Conservation (phyloP, 768 basidiomycete genomes). For the Atractiella rhizophila region DNA sequence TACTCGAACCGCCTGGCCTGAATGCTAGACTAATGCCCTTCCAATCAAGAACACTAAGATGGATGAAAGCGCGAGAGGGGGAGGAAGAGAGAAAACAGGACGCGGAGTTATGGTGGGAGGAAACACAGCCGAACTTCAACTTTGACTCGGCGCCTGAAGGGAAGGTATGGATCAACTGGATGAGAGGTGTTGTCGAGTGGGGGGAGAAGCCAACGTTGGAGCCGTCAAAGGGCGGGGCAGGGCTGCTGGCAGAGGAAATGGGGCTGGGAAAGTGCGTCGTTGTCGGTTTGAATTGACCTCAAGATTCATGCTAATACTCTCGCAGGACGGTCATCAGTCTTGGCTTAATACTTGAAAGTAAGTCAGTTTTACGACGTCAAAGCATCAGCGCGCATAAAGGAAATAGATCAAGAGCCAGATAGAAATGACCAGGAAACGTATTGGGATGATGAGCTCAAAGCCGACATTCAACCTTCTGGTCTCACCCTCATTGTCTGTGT, state of each 20-base stretch:
- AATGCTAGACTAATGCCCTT: slow-evolving; percentile 22
- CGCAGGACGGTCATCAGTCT: slow-evolving; percentile 26
- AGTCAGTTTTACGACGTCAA: slow-evolving; percentile 5
- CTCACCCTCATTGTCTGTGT: slow-evolving; percentile 23
- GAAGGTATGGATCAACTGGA: slow-evolving; percentile 7
- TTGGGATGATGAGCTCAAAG: slow-evolving; percentile 4
- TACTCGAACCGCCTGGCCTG: too few relatives aligned
- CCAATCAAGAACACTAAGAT: slow-evolving; percentile 20
- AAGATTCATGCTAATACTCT: neutral
- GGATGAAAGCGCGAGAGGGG: slow-evolving; percentile 18
- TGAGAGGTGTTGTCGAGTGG: slow-evolving; percentile 2
- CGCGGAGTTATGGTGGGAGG: neutral
- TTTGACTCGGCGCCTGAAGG: slow-evolving; percentile 3
- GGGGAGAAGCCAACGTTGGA: slow-evolving; percentile 6
- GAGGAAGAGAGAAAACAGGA: neutral
- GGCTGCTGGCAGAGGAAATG: slow-evolving; percentile 25
- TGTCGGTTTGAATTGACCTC: neutral
- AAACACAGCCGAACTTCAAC: neutral
- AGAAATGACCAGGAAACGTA: slow-evolving; percentile 8
- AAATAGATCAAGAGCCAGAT: slow-evolving; percentile 3
- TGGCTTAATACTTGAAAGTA: slow-evolving; percentile 19
- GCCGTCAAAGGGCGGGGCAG: slow-evolving; percentile 15
- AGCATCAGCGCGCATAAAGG: too few relatives aligned
- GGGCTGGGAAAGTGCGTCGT: slow-evolving; percentile 18
- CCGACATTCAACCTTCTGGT: slow-evolving; percentile 15